Percentiles rank a stretch among this genome's conserved stretches.
These are phyloP conservation scores for Schizosaccharomyces cryophilus DNA, from an alignment of 805 yeast genomes.

Conservation along the genomic window DNA sequence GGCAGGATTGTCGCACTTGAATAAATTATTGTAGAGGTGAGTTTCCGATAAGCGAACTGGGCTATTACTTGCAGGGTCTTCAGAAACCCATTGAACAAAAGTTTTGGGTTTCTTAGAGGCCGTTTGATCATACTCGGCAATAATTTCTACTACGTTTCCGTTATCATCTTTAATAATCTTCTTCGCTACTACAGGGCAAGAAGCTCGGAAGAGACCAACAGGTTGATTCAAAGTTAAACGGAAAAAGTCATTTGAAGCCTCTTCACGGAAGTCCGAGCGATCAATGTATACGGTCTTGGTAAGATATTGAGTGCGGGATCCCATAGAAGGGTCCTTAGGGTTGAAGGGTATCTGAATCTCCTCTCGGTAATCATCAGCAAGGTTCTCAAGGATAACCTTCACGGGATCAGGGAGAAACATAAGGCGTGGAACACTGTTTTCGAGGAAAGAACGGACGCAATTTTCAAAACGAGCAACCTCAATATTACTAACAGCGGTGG, in stretches of 20 bases:
- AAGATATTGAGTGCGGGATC: conserved; percentile 52
- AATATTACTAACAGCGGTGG: conserved; percentile 77
- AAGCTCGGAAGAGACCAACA: conserved; percentile 83
- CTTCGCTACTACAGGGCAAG: conserved; percentile 51
- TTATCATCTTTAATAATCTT: conserved; percentile 35
- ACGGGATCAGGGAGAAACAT: conserved; percentile 83
- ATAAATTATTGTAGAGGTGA: conserved; percentile 66
- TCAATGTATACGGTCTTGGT: conserved; percentile 64
- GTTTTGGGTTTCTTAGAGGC: conserved; percentile 64
- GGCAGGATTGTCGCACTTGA: conserved; percentile 75
- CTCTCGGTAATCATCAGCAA: conserved; percentile 51
- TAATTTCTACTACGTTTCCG: conserved; percentile 45
- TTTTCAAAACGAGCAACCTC: conserved; percentile 76
- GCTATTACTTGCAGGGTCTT: conserved; percentile 30
- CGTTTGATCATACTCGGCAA: conserved; percentile 44
- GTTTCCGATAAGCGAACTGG: conserved; percentile 50
- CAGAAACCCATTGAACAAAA: conserved; percentile 88
- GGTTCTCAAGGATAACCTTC: conserved; percentile 57
- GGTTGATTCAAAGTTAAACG: conserved; percentile 84
- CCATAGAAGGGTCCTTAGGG: conserved; percentile 59
- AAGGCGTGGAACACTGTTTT: conserved; percentile 75
- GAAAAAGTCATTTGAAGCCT: conserved; percentile 47
- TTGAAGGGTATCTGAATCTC: conserved; percentile 61
- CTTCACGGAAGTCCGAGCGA: conserved; percentile 61
- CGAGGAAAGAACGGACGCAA: conserved; percentile 67